A percentile compares a stretch with the other conserved stretches of the same genome.
These are phyloP conservation scores for Phylloporus sp. DNA, from an alignment of 1,284 basidiomycete species.

Conservation along the genomic window DNA sequence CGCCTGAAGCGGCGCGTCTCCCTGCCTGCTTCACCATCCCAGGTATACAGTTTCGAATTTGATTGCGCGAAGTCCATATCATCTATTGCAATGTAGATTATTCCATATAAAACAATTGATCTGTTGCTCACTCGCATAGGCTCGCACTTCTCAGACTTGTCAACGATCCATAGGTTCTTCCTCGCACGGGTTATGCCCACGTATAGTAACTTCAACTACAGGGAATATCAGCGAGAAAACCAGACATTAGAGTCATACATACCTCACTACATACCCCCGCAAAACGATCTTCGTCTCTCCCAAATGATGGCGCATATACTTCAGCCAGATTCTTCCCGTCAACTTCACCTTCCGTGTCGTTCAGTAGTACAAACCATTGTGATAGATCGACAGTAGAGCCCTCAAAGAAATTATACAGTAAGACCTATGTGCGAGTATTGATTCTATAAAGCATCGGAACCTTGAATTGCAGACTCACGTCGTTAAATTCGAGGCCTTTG, in stretches of 20 bases:
- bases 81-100: constrained; percentile 43
- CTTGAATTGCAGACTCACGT: constrained; percentile 49
- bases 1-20: too few species aligned
- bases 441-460: background rate
- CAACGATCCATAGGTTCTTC: constrained; percentile 73
- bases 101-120: background rate
- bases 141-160: constrained; percentile 62
- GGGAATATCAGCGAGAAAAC: constrained; percentile 4
- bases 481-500: constrained; percentile 80
- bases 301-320: constrained; percentile 56
- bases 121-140: constrained; percentile 60
- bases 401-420: constrained; percentile 76
- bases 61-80: constrained; percentile 55
- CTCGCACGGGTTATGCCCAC: constrained; percentile 76
- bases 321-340: constrained; percentile 23
- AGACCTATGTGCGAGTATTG: constrained; percentile 53
- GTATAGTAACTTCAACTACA: constrained; percentile 73
- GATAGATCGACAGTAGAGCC: constrained; percentile 60
- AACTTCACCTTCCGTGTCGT: constrained; percentile 42
- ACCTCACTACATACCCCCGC: constrained; percentile 69
- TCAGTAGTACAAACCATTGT: constrained; percentile 71
- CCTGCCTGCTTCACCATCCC: too few species aligned
- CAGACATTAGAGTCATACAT: constrained; percentile 9
- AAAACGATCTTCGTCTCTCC: constrained; percentile 54
- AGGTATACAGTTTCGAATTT: constrained; percentile 54